phyloP scores from a whole-genome alignment of 2,329 filamentous ascomycete genomes.

The Talaromyces albobiverticillius region DNA sequence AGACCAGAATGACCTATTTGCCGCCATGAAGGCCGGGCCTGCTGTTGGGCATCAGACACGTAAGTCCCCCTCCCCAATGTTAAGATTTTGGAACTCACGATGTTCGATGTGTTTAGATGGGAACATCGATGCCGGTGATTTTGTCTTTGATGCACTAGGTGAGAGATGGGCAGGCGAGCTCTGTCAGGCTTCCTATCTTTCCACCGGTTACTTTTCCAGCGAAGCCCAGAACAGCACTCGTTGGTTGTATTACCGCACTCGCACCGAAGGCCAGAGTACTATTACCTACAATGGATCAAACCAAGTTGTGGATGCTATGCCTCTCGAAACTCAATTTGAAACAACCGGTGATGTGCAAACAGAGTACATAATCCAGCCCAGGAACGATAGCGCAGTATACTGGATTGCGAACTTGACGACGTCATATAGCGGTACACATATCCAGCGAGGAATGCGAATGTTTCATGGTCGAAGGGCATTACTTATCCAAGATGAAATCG shows the following conservation, averaged over 20 bases:
- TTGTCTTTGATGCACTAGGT: slow-evolving; percentile 2
- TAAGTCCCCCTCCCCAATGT: not conserved
- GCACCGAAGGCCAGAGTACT: slow-evolving; percentile 3
- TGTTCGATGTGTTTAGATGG: not conserved
- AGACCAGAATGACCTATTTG: not conserved
- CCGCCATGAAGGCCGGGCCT: not conserved
- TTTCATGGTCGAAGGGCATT: not conserved
- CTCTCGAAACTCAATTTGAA: not conserved
- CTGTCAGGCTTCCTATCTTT: not conserved
- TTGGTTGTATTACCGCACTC: slow-evolving; percentile 1
- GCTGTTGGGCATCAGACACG: slow-evolving; percentile 3
- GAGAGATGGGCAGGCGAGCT: slow-evolving; percentile 8
- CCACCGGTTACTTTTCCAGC: slow-evolving; percentile 1
- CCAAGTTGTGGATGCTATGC: not conserved
- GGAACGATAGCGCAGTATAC: not conserved
- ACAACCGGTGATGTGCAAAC: not conserved
- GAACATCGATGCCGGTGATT: not conserved
- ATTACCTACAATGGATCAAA: not conserved
- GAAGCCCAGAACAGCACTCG: not conserved
- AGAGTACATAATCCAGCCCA: not conserved
- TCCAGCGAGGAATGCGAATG: not conserved
- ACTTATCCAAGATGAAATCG: slow-evolving; percentile 1
- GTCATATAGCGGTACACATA: not conserved
- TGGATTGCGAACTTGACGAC: not conserved
- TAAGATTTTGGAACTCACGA: no score